Evolutionary conservation across 352 stramenopile species (phyloP), one percentile per base, ranked within the genome.

Genomic region (Plasmopara halstedii): DNA sequence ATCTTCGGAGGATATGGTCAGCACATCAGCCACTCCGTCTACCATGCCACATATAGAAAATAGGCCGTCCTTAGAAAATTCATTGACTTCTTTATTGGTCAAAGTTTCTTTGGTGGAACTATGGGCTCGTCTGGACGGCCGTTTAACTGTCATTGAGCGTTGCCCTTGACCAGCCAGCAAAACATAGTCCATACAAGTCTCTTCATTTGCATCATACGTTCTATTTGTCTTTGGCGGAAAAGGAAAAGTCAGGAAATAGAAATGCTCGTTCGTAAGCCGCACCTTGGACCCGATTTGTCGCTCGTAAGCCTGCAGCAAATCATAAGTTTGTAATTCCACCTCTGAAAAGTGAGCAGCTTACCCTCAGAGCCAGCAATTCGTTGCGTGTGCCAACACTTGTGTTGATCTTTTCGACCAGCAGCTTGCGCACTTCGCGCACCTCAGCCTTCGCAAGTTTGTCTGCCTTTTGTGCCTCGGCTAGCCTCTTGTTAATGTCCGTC

Each of bases 21-120:
- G 55, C 9, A 64, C 47, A 52, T 90, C 79, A 10, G 72, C 54
- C 20, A 87, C 57, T 17, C 79, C 79, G 35, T 90, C 79, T n/a
- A 90, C 70, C 79, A 88, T 88, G 17, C 79, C 79, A 34, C 75
- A 88, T 27, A 90, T 83, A 10, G 71, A 78, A 44, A 89, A 89
- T 27, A 72, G 78, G 34, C 58, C 60, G 23, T 38, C 43, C 26
- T 8, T 17, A 35, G 31, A 17, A 0, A 15, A 17, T 2, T 35
- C n/a, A 13, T 61, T 23, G 11, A 45, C 25, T 25, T 19, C 11
- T 18, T 46, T 21, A 19, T 17, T 43, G 17, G 42, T 51, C 38
- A 50, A 19, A 9, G 56, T 33, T 37, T 49, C 25, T 36, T 20
- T 23, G 17, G 44, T 34, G 41, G 23, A 15, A 21, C 35, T 13